Conservation (phyloP, 768 basidiomycete genomes). For the Amanita thiersii region DNA sequence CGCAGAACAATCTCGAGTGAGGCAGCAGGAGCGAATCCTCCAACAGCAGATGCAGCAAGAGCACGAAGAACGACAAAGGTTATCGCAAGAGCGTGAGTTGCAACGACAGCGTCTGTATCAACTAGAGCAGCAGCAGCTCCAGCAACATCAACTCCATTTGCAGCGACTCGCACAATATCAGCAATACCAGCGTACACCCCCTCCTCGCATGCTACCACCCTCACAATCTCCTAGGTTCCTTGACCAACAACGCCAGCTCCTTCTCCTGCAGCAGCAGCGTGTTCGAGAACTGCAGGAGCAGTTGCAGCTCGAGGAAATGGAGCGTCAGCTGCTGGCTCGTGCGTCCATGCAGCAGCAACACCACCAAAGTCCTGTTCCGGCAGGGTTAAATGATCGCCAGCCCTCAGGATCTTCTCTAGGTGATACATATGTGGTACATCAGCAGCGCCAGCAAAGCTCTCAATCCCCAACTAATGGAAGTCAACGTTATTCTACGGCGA, state of each 20-base stretch:
- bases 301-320: conserved; percentile 54
- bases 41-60: conserved; percentile 29
- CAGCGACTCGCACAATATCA: conserved; percentile 41
- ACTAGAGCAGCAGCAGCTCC: conserved; percentile 36
- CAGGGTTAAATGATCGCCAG: conserved; percentile 13
- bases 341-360: conserved; percentile 36
- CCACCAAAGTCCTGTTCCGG: conserved; percentile 14
- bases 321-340: conserved; percentile 51
- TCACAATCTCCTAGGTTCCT: conserved; percentile 77
- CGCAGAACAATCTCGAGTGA: conserved; percentile 33
- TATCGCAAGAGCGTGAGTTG: conserved; percentile 26
- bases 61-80: conserved; percentile 8
- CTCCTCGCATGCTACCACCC: conserved; percentile 65
- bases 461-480: conserved; percentile 29
- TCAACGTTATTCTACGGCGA: conserved; percentile 25
- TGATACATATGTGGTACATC: conserved; percentile 38
- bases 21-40: conserved; percentile 16
- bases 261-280: conserved; percentile 58
- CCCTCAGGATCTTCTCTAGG: conserved; percentile 37
- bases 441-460: conserved; percentile 42
- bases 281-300: conserved; percentile 60
- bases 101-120: conserved; percentile 27
- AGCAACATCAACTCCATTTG: conserved; percentile 41
- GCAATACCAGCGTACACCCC: conserved; percentile 50
- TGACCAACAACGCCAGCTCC: conserved; percentile 64